Base-by-base conservation (phyloP, 306 rosid species). In the Lupinus albus region DNA sequence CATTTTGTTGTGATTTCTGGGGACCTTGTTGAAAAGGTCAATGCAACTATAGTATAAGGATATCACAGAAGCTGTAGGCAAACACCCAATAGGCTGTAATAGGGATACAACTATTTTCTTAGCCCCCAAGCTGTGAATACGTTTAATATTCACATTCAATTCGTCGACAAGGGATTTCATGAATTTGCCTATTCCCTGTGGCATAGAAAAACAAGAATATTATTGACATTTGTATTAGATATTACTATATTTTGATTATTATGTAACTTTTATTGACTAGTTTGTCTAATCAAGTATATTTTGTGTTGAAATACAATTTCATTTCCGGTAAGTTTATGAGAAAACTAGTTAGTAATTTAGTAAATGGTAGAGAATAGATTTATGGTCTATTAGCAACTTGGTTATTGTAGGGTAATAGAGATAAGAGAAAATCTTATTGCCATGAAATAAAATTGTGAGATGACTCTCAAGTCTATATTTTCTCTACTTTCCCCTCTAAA, bases 81-180 rank as follows among this genome's bases (percentile, higher is more conserved):
- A 42, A 42, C 47, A 88, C 4, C 95, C 95, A 35, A 83, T 2
- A 6, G 95, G 91, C 38, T 28, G 68, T 32, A 88, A 6, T 52
- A 76, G 47, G 16, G 75, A 72, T 11, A 88, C 78, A 8, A 77
- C 81, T 49, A 80, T 14, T 55, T 80, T 80, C 21, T 39, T 44
- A 61, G 72, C 18, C 30, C 84, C 84, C 17, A 85, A 60, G 16
- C 32, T 73, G n/a, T 68, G 76, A 5, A 88, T 79, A 6, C 85
- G 70, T 73, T 35, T 61, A 4, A 88, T 11, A 66, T 83, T 64
- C 52, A 7, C 12, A 1, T 28, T 53, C 6, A 78, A 16, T 73
- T 85, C 91, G 12, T 77, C 41, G 5, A 83, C 60, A 32, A 85
- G 69, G 11, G 73, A 60, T 38, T 32, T 9, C 18, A 65, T 55